Conservation (phyloP, 2,329 filamentous ascomycete genomes). For the Clarireedia homoeocarpa region DNA sequence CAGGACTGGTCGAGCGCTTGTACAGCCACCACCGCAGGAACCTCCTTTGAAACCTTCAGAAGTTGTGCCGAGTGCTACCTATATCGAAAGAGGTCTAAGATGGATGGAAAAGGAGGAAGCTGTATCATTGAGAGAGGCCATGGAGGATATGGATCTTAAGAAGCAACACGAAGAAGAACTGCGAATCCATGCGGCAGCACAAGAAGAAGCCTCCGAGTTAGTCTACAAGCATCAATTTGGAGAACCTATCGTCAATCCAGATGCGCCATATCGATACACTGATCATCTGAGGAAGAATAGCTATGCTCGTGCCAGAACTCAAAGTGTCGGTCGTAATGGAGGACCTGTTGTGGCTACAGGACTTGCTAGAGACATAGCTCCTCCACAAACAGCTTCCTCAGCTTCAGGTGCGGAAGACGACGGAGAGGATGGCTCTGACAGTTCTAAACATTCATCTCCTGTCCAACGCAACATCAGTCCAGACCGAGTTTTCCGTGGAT, state of each 20-base stretch:
- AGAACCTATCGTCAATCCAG: slow-evolving; percentile 45
- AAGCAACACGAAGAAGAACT: slow-evolving; percentile 47
- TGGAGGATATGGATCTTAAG: slow-evolving; percentile 63
- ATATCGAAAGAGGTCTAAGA: slow-evolving; percentile 65
- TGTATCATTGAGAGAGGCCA: slow-evolving; percentile 58
- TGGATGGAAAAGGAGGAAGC: slow-evolving; percentile 80
- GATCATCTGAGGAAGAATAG: slow-evolving; percentile 63
- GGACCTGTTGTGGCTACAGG: slow-evolving; percentile 35
- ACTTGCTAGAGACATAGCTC: slow-evolving; percentile 23
- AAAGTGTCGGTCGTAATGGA: slow-evolving; percentile 46
- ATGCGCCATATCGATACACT: slow-evolving; percentile 59
- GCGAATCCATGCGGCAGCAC: slow-evolving; percentile 60
- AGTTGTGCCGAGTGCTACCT: slow-evolving; percentile 57
- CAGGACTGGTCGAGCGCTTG: slow-evolving; percentile 24
- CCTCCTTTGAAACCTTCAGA: slow-evolving; percentile 47
- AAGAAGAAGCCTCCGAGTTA: slow-evolving; percentile 70
- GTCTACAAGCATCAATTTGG: slow-evolving; percentile 70
- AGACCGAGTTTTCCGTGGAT: slow-evolving; percentile 15
- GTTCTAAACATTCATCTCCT: slow-evolving; percentile 16
- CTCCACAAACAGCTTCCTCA: slow-evolving; percentile 27
- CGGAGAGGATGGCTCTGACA: slow-evolving; percentile 1
- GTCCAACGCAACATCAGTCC: slow-evolving; percentile 29
- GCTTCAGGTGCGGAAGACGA: slow-evolving; percentile 30
- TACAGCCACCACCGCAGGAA: slow-evolving; percentile 16
- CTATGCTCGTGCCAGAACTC: slow-evolving; percentile 59